phyloP scores from a whole-genome alignment of 2,329 filamentous ascomycete genomes.

The Davidsoniella eucalypti region DNA sequence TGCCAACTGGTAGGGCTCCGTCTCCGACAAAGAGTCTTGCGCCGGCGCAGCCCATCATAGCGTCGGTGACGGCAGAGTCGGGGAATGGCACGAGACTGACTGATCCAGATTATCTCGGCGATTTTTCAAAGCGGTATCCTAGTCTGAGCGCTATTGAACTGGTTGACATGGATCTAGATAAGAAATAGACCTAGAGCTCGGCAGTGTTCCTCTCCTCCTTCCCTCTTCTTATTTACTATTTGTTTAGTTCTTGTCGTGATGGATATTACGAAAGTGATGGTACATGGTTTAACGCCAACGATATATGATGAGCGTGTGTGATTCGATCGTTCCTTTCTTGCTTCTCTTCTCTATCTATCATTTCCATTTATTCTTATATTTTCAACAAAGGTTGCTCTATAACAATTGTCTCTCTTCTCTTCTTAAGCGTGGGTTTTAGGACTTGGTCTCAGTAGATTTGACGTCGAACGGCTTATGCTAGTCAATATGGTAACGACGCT shows the following conservation, averaged over 20 bases:
- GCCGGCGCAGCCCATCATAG: conserved; percentile 26
- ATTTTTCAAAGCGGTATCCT: conserved; percentile 77
- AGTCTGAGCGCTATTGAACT: conserved; percentile 74
- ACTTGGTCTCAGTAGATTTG: too few relatives aligned
- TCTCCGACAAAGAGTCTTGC: conserved; percentile 16
- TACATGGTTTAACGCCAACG: not conserved
- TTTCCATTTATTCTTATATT: not conserved
- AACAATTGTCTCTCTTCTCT: too few relatives aligned
- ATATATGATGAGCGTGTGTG: not conserved
- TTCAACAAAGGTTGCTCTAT: too few relatives aligned
- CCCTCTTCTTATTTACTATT: not conserved
- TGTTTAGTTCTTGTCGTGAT: not conserved
- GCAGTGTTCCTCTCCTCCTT: too few relatives aligned
- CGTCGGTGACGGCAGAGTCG: conserved; percentile 22
- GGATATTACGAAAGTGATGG: not conserved
- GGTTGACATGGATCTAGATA: conserved; percentile 51
- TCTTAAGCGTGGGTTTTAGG: too few relatives aligned
- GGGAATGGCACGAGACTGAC: conserved; percentile 34
- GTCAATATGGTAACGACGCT: too few relatives aligned
- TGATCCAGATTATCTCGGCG: conserved; percentile 46
- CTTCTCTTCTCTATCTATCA: not conserved
- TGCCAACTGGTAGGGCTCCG: conserved; percentile 28
- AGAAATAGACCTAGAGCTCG: conserved; percentile 6
- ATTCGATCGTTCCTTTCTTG: not conserved
- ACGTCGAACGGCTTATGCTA: too few relatives aligned